A percentile compares a stretch with the other conserved stretches of the same genome.
These are phyloP conservation scores for Xylaria grammica DNA, from an alignment of 495 filamentous ascomycete species.

Conservation along the genomic window DNA sequence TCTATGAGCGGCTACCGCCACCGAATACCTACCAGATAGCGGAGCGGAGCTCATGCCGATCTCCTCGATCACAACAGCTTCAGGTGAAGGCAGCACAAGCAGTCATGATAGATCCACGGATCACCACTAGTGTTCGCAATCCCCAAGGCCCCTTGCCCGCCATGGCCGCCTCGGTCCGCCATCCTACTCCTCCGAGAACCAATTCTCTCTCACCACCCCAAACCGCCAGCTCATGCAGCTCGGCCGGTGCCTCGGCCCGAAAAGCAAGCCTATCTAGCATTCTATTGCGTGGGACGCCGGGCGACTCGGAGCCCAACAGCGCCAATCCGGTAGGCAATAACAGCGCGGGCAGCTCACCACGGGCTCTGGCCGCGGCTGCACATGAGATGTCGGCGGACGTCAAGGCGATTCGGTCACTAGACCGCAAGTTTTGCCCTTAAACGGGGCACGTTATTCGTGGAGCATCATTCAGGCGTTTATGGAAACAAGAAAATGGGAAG, in stretches of 20 bases:
- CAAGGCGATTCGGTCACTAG: slow-evolving; percentile 67
- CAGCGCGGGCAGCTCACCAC: slow-evolving; percentile 44
- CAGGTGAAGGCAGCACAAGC: slow-evolving; percentile 39
- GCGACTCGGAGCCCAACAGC: slow-evolving; percentile 47
- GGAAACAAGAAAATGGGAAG: slow-evolving; percentile 1
- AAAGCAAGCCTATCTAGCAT: slow-evolving; percentile 47
- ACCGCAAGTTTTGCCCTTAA: slow-evolving; percentile 53
- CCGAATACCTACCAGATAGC: slow-evolving; percentile 21
- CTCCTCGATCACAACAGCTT: slow-evolving; percentile 47
- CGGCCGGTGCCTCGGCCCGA: slow-evolving; percentile 26
- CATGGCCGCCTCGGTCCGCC: slow-evolving; percentile 23
- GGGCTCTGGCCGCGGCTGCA: slow-evolving; percentile 30
- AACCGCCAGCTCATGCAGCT: slow-evolving; percentile 30
- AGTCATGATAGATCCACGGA: slow-evolving; percentile 42
- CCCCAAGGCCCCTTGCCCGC: slow-evolving; percentile 40
- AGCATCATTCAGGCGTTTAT: slow-evolving; percentile 34
- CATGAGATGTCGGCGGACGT: slow-evolving; percentile 66
- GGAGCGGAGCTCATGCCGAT: slow-evolving; percentile 27
- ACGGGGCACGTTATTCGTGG: neutral
- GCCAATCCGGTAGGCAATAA: slow-evolving; percentile 41
- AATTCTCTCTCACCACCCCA: slow-evolving; percentile 43
- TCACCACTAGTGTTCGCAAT: slow-evolving; percentile 31
- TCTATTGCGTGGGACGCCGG: slow-evolving; percentile 38
- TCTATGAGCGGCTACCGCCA: slow-evolving; percentile 28
- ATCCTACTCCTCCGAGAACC: slow-evolving; percentile 36